Evolutionary conservation across 2,329 filamentous ascomycete genomes (phyloP).

Genomic region (Colletotrichum lini): DNA sequence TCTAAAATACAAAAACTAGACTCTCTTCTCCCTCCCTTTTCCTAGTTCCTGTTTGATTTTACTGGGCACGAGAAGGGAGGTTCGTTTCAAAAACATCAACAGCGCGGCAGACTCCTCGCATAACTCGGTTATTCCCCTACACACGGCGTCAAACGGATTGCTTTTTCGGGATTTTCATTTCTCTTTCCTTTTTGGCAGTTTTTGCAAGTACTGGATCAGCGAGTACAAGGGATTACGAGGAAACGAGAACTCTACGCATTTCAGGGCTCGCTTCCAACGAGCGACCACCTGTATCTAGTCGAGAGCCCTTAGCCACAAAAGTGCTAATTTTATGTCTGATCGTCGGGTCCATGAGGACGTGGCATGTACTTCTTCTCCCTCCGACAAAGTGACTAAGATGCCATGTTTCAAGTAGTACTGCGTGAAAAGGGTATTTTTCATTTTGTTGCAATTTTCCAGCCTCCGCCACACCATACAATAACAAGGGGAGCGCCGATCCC

Average conservation of each 20-base stretch:
- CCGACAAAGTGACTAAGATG: neutral
- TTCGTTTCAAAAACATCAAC: neutral
- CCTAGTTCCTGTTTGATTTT: neutral
- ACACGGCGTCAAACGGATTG: constrained; percentile 28
- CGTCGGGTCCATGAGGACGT: neutral
- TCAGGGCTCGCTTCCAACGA: constrained; percentile 11
- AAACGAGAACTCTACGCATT: constrained; percentile 37
- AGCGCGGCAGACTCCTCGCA: neutral
- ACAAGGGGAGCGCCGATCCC: neutral
- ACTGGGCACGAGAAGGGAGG: constrained; percentile 18
- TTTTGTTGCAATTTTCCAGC: neutral
- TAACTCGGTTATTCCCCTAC: constrained; percentile 36
- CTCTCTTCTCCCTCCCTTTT: neutral
- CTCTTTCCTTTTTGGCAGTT: constrained; percentile 18
- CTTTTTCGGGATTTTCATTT: neutral
- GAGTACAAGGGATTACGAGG: constrained; percentile 34
- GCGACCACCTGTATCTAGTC: constrained; percentile 25
- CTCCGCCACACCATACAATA: constrained; percentile 2
- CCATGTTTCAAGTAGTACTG: neutral
- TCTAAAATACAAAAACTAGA: constrained; percentile 24
- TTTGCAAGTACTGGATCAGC: constrained; percentile 22
- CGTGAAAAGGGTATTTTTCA: neutral
- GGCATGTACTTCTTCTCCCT: neutral
- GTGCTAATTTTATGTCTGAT: constrained; percentile 18
- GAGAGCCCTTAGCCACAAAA: constrained; percentile 27